phyloP scores from a whole-genome alignment of 2,329 filamentous ascomycete species.

The Seiridium unicorne region DNA sequence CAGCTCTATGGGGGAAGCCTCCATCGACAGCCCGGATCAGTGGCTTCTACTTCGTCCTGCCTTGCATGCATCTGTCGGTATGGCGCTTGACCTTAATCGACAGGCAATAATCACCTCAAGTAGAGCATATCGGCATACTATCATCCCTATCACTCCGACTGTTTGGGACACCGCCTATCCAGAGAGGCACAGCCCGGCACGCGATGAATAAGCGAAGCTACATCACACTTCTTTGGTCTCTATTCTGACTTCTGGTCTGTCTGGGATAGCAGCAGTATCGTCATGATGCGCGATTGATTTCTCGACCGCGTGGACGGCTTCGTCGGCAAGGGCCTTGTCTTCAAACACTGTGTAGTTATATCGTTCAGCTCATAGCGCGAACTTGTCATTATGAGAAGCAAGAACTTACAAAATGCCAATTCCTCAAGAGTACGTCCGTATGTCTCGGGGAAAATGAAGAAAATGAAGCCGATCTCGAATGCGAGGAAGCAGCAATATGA shows the following conservation, averaged over 20 bases:
- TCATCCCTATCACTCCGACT: too few relatives aligned
- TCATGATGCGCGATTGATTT: slow-evolving; percentile 27
- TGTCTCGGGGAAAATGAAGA: slow-evolving; percentile 83
- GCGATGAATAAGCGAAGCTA: too few relatives aligned
- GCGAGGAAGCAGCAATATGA: slow-evolving; percentile 42
- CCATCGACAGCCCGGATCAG: too few relatives aligned
- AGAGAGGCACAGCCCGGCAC: too few relatives aligned
- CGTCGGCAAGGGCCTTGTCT: slow-evolving; percentile 34
- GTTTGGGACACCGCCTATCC: too few relatives aligned
- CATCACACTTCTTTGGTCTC: neutral
- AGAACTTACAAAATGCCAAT: slow-evolving; percentile 36
- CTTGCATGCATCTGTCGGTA: too few relatives aligned
- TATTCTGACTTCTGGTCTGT: neutral
- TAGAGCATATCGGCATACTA: too few relatives aligned
- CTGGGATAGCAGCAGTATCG: neutral
- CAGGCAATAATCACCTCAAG: too few relatives aligned
- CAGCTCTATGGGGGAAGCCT: too few relatives aligned
- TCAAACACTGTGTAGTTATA: slow-evolving; percentile 33
- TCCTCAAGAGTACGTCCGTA: slow-evolving; percentile 79
- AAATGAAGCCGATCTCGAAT: slow-evolving; percentile 55
- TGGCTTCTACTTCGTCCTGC: too few relatives aligned
- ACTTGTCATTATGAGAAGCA: neutral
- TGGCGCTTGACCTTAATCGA: too few relatives aligned
- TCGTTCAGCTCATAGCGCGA: too few relatives aligned
- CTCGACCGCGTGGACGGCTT: slow-evolving; percentile 37